These are phyloP conservation scores for Yamadazyma songkhlaensis DNA, from an alignment of 1,139 yeast species.

Conservation along the genomic window DNA sequence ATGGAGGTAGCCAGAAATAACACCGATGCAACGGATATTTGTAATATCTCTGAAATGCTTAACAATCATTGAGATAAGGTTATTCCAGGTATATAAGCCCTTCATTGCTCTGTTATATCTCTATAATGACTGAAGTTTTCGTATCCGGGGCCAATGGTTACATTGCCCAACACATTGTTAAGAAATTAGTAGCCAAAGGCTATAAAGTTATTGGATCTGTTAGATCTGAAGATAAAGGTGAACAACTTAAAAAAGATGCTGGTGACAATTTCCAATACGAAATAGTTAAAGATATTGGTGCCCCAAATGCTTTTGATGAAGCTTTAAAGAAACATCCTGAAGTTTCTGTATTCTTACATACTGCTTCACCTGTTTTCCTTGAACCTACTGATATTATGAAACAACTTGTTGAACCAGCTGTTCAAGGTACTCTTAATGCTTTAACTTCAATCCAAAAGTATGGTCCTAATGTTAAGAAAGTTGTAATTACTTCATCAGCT, in stretches of 20 bases:
- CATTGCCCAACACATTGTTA: conserved; percentile 34
- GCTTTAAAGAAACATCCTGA: conserved; percentile 48
- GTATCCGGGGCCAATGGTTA: conserved; percentile 40
- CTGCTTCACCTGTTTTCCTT: conserved; percentile 26
- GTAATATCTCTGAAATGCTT: too few species aligned
- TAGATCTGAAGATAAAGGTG: conserved; percentile 52
- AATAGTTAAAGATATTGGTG: conserved; percentile 51
- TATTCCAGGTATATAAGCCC: too few species aligned
- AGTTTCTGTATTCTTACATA: conserved; percentile 54
- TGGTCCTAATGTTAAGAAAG: conserved; percentile 23
- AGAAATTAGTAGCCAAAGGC: conserved; percentile 30
- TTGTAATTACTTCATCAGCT: conserved; percentile 28
- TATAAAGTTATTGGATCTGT: conserved; percentile 61
- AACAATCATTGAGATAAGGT: too few species aligned
- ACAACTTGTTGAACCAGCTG: conserved; percentile 19
- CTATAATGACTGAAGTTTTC: conserved; percentile 18
- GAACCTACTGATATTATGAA: conserved; percentile 14
- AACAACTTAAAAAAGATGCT: conserved; percentile 31
- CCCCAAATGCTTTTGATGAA: conserved; percentile 51
- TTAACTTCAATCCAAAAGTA: conserved; percentile 20
- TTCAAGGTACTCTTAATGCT: conserved; percentile 24
- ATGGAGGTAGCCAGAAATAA: too few species aligned
- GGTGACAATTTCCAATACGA: conserved; percentile 38
- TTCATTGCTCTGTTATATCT: too few species aligned
- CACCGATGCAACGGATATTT: too few species aligned